Evolutionary conservation across 306 rosid species (phyloP).

Genomic region (Abrus pulchellus): DNA sequence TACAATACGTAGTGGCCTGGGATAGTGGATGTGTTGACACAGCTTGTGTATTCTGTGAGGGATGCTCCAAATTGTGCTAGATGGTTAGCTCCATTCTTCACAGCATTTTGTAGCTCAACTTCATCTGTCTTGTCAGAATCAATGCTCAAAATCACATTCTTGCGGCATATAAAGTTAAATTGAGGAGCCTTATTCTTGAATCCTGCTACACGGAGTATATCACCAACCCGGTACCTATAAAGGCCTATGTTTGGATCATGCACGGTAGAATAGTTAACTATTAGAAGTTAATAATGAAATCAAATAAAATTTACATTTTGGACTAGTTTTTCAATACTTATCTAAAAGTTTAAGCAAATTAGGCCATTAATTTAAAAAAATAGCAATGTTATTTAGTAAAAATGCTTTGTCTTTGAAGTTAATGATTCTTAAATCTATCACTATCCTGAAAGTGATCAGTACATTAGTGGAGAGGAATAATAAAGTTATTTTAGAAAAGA

Average conservation of each 20-base stretch:
- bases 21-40: conserved; percentile 58
- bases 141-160: conserved; percentile 65
- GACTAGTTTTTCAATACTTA: too few relatives aligned
- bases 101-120: conserved; percentile 71
- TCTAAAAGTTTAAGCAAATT: too few relatives aligned
- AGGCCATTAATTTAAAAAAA: background rate
- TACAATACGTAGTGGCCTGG: conserved; percentile 70
- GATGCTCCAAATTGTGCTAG: conserved; percentile 51
- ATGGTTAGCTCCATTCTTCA: conserved; percentile 54
- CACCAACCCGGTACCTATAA: conserved; percentile 67
- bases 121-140: conserved; percentile 73
- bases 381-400: background rate
- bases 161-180: conserved; percentile 68
- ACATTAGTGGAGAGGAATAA: background rate
- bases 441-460: background rate
- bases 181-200: conserved; percentile 79
- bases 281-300: conserved; percentile 33
- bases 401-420: background rate
- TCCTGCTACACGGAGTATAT: conserved; percentile 68
- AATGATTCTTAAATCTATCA: background rate
- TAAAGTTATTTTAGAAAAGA: background rate
- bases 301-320: background rate
- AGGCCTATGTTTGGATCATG: conserved; percentile 55
- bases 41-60: conserved; percentile 66
- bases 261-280: background rate